Evolutionary conservation across 2,329 filamentous ascomycete species (phyloP).

Genomic region (Colletotrichum karsti): DNA sequence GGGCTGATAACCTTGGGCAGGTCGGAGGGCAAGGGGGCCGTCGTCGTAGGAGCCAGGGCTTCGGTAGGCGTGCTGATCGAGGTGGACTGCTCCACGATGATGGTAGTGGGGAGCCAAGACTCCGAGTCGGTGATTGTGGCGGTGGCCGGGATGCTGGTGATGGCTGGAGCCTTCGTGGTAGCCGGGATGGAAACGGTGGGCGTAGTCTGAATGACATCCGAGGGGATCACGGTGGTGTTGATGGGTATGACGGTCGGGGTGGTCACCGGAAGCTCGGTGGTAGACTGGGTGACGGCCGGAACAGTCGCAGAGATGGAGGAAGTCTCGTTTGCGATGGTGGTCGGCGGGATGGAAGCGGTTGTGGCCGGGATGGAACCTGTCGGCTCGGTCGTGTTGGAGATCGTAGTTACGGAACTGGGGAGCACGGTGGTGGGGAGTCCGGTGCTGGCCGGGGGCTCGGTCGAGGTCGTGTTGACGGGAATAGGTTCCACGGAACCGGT

Average conservation of each 20-base stretch:
- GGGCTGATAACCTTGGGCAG: slow-evolving; percentile 83
- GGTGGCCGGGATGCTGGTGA: slow-evolving; percentile 51
- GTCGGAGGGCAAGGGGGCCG: slow-evolving; percentile 67
- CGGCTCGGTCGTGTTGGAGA: slow-evolving; percentile 11
- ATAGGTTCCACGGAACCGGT: slow-evolving; percentile 46
- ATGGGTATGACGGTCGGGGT: slow-evolving; percentile 23
- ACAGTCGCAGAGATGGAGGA: not conserved
- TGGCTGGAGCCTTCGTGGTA: slow-evolving; percentile 21
- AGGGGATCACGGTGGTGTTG: slow-evolving; percentile 19
- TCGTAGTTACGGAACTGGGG: slow-evolving; percentile 13
- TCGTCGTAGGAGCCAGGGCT: slow-evolving; percentile 48
- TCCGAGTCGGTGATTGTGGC: slow-evolving; percentile 53
- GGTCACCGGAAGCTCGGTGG: not conserved
- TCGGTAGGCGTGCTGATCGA: slow-evolving; percentile 48
- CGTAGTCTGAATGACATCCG: slow-evolving; percentile 9
- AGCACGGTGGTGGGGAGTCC: slow-evolving; percentile 16
- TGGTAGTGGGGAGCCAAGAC: slow-evolving; percentile 66
- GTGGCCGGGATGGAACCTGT: not conserved
- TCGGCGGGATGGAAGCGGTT: slow-evolving; percentile 9
- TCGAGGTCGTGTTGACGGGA: slow-evolving; percentile 15
- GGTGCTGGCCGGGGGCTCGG: not conserved
- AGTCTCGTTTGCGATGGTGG: slow-evolving; percentile 18
- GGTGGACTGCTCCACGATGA: slow-evolving; percentile 63
- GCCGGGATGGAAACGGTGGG: slow-evolving; percentile 4
- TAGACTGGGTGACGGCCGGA: not conserved